These are phyloP conservation scores for Penicillium bovifimosum DNA, from an alignment of 495 filamentous ascomycete species.

Conservation along the genomic window DNA sequence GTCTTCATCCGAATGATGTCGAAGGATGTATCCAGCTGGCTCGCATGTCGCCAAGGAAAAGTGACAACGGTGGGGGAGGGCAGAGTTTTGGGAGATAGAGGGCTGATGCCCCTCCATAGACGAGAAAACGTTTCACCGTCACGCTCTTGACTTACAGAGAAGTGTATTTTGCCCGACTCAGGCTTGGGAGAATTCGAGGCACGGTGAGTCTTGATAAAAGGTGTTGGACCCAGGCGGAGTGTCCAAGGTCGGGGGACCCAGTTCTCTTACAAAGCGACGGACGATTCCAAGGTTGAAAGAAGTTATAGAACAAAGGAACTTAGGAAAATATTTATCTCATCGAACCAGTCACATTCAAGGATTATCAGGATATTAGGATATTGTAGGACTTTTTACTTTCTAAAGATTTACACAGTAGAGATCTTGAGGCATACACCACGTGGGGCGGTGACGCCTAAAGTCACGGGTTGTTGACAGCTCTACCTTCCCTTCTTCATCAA, in stretches of 20 bases:
- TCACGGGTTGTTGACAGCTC: constrained; percentile 28
- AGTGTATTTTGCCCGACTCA: constrained; percentile 28
- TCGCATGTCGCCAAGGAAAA: neutral
- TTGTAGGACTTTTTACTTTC: neutral
- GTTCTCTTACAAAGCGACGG: constrained; percentile 26
- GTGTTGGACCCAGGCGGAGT: constrained; percentile 23
- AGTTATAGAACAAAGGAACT: neutral
- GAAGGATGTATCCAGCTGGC: constrained; percentile 5
- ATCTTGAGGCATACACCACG: constrained; percentile 3
- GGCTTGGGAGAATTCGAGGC: constrained; percentile 25
- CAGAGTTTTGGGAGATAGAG: constrained; percentile 11
- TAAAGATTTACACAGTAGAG: neutral
- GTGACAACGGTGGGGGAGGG: constrained; percentile 19
- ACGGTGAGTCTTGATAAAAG: constrained; percentile 25
- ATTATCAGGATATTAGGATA: too few species aligned
- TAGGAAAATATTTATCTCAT: neutral
- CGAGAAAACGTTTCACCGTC: neutral
- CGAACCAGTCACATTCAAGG: neutral
- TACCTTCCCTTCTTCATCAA: constrained; percentile 2
- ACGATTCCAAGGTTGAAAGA: neutral
- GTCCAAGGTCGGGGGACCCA: constrained; percentile 18
- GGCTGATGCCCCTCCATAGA: constrained; percentile 1
- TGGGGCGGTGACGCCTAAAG: constrained; percentile 29
- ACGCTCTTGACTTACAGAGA: constrained; percentile 28
- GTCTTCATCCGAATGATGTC: neutral